These are phyloP conservation scores for Claviceps humidiphila DNA, from an alignment of 2,329 filamentous ascomycete genomes.

Conservation along the genomic window DNA sequence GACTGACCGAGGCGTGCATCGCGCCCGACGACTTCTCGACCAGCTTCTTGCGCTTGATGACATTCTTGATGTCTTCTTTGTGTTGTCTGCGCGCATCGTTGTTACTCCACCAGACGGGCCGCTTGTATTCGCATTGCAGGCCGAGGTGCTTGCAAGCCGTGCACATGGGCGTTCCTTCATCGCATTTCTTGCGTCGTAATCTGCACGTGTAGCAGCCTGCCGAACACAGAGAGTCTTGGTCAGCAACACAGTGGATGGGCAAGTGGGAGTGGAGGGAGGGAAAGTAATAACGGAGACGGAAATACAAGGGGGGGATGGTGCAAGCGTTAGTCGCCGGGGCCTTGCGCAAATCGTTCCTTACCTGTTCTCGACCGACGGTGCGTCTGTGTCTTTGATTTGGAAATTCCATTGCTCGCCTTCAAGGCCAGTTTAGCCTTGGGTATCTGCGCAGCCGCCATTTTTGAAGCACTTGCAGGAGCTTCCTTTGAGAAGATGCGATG, in stretches of 20 bases:
- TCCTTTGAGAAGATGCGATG: slow-evolving; percentile 36
- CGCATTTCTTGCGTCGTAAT: slow-evolving; percentile 55
- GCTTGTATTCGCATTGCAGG: slow-evolving; percentile 87
- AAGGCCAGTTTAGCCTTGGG: slow-evolving; percentile 44
- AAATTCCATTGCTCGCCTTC: slow-evolving; percentile 38
- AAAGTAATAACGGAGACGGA: not conserved
- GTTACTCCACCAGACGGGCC: slow-evolving; percentile 96
- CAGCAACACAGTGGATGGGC: not conserved
- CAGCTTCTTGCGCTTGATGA: slow-evolving; percentile 94
- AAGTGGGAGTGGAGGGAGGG: slow-evolving; percentile 9
- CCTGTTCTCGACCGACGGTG: slow-evolving; percentile 90
- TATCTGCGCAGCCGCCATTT: slow-evolving; percentile 49
- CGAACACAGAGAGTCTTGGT: not conserved
- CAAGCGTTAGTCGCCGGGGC: not conserved
- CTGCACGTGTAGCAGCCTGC: slow-evolving; percentile 57
- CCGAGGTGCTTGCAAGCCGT: slow-evolving; percentile 61
- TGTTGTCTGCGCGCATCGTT: slow-evolving; percentile 71
- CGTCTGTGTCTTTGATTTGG: slow-evolving; percentile 70
- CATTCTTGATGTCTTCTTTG: slow-evolving; percentile 92
- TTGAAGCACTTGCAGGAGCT: slow-evolving; percentile 32
- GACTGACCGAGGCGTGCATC: slow-evolving; percentile 44
- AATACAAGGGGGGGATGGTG: not conserved
- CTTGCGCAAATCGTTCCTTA: slow-evolving; percentile 21
- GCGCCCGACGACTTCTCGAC: slow-evolving; percentile 63
- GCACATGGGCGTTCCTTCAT: slow-evolving; percentile 49